Conservation (phyloP, 2,329 filamentous ascomycete species). For the Botryosphaeria dothidea region DNA sequence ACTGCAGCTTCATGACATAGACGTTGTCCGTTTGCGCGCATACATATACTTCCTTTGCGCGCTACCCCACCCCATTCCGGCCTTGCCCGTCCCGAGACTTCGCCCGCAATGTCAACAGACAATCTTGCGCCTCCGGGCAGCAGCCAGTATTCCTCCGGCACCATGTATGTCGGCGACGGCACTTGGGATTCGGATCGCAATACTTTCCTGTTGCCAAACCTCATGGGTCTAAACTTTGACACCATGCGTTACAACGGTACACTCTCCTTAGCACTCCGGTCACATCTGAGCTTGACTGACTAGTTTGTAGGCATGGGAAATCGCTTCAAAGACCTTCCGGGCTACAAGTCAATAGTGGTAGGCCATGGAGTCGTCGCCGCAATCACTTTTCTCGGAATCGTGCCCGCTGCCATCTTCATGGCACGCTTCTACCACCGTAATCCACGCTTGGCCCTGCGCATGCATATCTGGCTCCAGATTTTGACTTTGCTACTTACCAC, state of each 20-base stretch:
- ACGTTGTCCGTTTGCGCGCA: slow-evolving; percentile 1
- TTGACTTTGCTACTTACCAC: slow-evolving; percentile 68
- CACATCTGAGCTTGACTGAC: not conserved
- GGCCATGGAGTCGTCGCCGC: slow-evolving; percentile 73
- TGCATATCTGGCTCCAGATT: slow-evolving; percentile 75
- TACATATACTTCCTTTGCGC: not conserved
- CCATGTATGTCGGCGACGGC: slow-evolving; percentile 76
- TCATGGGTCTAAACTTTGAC: slow-evolving; percentile 74
- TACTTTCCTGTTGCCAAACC: slow-evolving; percentile 74
- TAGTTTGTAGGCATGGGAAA: slow-evolving; percentile 78
- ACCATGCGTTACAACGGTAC: slow-evolving; percentile 84
- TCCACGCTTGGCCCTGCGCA: slow-evolving; percentile 62
- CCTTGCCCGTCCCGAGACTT: not conserved
- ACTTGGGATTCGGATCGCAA: slow-evolving; percentile 81
- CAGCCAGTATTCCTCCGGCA: slow-evolving; percentile 71
- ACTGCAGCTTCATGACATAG: not conserved
- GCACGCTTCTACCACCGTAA: slow-evolving; percentile 69
- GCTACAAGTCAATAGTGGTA: slow-evolving; percentile 70
- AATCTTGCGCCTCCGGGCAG: slow-evolving; percentile 68
- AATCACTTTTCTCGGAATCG: slow-evolving; percentile 71
- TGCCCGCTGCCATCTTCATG: slow-evolving; percentile 72
- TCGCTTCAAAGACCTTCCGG: slow-evolving; percentile 66
- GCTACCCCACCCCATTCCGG: too few relatives aligned
- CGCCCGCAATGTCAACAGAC: slow-evolving; percentile 56
- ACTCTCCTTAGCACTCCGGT: slow-evolving; percentile 23